These are phyloP conservation scores for Coffea eugenioides DNA, from an alignment of 257 asterid species.

Conservation along the genomic window DNA sequence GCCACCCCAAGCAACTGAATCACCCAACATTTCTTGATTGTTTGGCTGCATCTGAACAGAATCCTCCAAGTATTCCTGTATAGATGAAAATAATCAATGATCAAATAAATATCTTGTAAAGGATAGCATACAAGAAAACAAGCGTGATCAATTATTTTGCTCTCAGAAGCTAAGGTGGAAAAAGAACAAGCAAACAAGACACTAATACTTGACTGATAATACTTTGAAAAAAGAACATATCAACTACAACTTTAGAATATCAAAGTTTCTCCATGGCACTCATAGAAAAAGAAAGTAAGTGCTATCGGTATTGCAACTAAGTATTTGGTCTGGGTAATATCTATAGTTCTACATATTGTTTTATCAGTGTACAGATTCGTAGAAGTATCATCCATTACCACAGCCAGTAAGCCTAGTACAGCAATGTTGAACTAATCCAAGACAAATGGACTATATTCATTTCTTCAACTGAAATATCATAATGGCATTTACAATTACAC, in stretches of 20 bases:
- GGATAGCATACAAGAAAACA: not conserved
- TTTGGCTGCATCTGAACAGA: conserved; percentile 58
- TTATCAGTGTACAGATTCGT: not conserved
- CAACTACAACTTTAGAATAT: not conserved
- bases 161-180: not conserved
- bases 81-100: not conserved
- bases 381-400: not conserved
- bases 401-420: not conserved
- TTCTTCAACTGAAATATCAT: not conserved
- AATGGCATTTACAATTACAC: conserved; percentile 15
- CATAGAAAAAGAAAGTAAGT: not conserved
- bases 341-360: not conserved
- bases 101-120: not conserved
- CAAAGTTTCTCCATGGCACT: not conserved
- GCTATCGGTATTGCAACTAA: not conserved
- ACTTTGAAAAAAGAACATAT: not conserved
- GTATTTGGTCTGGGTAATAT: not conserved
- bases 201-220: not conserved
- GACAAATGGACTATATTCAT: not conserved
- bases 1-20: conserved; percentile 97
- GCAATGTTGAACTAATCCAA: not conserved
- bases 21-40: conserved; percentile 78
- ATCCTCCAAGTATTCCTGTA: conserved; percentile 81
- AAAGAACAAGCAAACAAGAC: not conserved
- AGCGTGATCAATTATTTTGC: too few relatives aligned